Conservation (phyloP, 2,329 filamentous ascomycete species). For the Phialocephala subalpina region DNA sequence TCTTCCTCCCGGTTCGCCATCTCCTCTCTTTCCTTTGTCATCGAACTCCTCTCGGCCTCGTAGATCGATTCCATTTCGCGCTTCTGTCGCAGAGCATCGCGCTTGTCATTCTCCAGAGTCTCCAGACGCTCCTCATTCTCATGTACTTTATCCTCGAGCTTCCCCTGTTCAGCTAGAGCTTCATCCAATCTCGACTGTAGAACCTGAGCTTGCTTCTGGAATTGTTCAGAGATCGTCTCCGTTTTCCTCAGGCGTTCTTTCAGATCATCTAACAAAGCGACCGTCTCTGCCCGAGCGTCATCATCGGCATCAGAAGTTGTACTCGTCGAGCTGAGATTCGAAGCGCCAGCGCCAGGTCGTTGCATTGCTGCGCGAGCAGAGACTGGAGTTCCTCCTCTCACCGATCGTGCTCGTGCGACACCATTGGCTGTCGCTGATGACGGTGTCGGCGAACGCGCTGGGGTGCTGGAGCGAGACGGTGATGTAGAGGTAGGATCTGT, state of each 20-base stretch:
- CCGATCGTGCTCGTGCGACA: slow-evolving; percentile 68
- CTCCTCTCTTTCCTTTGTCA: slow-evolving; percentile 92
- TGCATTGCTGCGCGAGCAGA: slow-evolving; percentile 77
- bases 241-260: slow-evolving; percentile 84
- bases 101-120: slow-evolving; percentile 81
- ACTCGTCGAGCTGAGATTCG: slow-evolving; percentile 42
- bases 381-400: slow-evolving; percentile 70
- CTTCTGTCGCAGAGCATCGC: slow-evolving; percentile 82
- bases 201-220: slow-evolving; percentile 84
- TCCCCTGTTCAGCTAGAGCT: slow-evolving; percentile 80
- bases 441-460: slow-evolving; percentile 40
- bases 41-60: slow-evolving; percentile 85
- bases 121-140: slow-evolving; percentile 88
- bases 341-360: slow-evolving; percentile 54
- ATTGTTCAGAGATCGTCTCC: slow-evolving; percentile 79
- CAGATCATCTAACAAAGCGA: slow-evolving; percentile 82
- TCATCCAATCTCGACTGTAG: slow-evolving; percentile 89
- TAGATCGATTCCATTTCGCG: slow-evolving; percentile 93
- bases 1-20: slow-evolving; percentile 86
- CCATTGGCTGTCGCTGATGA: slow-evolving; percentile 39
- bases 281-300: slow-evolving; percentile 80
- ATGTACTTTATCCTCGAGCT: slow-evolving; percentile 86
- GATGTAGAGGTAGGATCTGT: slow-evolving; percentile 39
- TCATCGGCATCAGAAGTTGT: slow-evolving; percentile 63
- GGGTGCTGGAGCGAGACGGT: slow-evolving; percentile 36